Base-by-base conservation (phyloP, 2,329 filamentous ascomycete species). In the Cordyceps javanica region DNA sequence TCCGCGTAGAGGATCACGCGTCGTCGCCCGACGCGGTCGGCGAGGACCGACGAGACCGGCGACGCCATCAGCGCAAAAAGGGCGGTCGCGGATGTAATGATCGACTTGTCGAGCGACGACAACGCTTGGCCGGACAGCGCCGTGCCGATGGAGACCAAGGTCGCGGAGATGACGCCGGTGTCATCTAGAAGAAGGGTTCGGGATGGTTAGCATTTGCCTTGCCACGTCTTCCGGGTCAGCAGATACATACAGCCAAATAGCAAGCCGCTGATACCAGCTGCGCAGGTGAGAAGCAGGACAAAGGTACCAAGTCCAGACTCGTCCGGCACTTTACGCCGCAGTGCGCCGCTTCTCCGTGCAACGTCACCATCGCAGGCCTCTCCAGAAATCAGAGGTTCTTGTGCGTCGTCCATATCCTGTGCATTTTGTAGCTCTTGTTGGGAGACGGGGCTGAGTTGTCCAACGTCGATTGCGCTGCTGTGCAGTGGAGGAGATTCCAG, bases 11-110 rank as follows among this genome's bases (percentile, higher is more conserved):
- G 75, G 46, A 89, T 82, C 45, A 88, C 82, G 59, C 77, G 77
- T 60, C 82, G 83, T 25, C 86, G 81, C 42, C 86, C 86, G 38
- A 82, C 71, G 25, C 69, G 70, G 65, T 88, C 85, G 61, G 86
- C 85, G 14, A 88, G 73, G n/a, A 84, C 63, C 3, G 85, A 87
- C 2, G 85, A 82, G 41, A 85, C 76, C 2, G 87, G 85, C 2
- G 85, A 88, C 41, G 83, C 73, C 57, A 84, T 65, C 4, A 88
- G 80, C 4, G 87, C 87, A 60, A 86, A 81, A 49, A 89, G 78
- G 5, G 85, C 82, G 5, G 87, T 89, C 23, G 80, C 81, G n/a
- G 84, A 86, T 3, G 87, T 89, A 65, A 88, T 86, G 62, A 89
- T 74, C 7, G 86, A 88, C 69, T 86, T 89, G 70, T 88, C 85